Evolutionary conservation across 148 eudicot species (phyloP).

Genomic region (Bassia scoparia): DNA sequence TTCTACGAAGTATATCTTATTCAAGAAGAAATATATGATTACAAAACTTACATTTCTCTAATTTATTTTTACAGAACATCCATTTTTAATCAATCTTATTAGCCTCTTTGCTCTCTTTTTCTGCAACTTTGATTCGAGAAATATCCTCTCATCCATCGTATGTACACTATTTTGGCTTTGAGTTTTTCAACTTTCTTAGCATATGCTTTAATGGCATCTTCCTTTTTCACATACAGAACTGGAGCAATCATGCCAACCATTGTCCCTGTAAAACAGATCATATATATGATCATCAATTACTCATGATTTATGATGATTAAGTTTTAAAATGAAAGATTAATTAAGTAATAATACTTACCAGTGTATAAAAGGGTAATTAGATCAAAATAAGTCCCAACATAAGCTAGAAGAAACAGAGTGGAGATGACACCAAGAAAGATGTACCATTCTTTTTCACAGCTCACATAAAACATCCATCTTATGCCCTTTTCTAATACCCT

Average conservation of each 20-base stretch:
- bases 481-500: conserved; percentile 13
- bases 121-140: conserved; percentile 13
- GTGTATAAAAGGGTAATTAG: conserved; percentile 19
- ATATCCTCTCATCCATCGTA: conserved; percentile 21
- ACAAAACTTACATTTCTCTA: too few species aligned
- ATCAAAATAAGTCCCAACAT: conserved; percentile 19
- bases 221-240: conserved; percentile 29
- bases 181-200: conserved; percentile 27
- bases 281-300: too few species aligned
- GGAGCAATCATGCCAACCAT: conserved; percentile 25
- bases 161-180: conserved; percentile 16
- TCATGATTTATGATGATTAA: too few species aligned
- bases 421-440: conserved; percentile 20
- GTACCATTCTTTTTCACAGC: conserved; percentile 21
- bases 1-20: too few species aligned
- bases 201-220: conserved; percentile 25
- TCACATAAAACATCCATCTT: conserved; percentile 22
- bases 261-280: not conserved
- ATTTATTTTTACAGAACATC: too few species aligned
- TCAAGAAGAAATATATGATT: too few species aligned
- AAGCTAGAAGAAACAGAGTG: conserved; percentile 17
- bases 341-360: not conserved
- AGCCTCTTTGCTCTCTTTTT: conserved; percentile 23
- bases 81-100: not conserved
- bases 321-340: not conserved